Evolutionary conservation across 192 early-diverging fungal species (phyloP).

Genomic region (Linnemannia elongata): DNA sequence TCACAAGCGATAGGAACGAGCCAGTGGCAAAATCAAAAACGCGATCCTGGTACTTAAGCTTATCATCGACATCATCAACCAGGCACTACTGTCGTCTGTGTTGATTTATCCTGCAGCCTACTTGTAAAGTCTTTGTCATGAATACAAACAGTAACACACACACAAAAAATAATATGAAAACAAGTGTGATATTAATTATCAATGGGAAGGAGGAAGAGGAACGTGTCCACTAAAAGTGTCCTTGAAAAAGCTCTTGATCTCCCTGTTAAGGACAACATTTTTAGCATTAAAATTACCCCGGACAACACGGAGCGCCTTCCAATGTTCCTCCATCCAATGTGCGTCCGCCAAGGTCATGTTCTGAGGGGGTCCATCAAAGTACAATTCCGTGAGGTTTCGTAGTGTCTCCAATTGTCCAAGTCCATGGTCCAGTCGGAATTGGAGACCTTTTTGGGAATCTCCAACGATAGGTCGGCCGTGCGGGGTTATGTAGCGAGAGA

Average conservation of each 20-base stretch:
- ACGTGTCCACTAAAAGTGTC: background rate
- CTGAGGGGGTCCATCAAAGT: background rate
- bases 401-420: background rate
- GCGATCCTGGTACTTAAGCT: too few relatives aligned
- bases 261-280: background rate
- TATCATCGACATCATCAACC: too few relatives aligned
- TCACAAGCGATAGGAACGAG: too few relatives aligned
- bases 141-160: background rate
- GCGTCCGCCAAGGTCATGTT: background rate
- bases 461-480: background rate
- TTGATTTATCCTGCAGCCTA: background rate
- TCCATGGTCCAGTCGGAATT: background rate
- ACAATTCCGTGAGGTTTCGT: background rate
- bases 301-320: background rate
- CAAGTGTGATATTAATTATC: background rate
- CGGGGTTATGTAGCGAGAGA: background rate
- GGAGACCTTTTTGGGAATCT: background rate
- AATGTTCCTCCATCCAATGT: background rate
- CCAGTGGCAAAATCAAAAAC: too few relatives aligned
- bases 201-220: background rate
- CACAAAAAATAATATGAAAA: too few relatives aligned
- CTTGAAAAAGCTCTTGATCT: background rate
- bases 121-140: background rate
- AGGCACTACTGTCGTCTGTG: too few relatives aligned
- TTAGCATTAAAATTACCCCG: background rate